Evolutionary conservation across 108 stramenopile species (phyloP).

Genomic region (Chaetoceros tenuissimus): DNA sequence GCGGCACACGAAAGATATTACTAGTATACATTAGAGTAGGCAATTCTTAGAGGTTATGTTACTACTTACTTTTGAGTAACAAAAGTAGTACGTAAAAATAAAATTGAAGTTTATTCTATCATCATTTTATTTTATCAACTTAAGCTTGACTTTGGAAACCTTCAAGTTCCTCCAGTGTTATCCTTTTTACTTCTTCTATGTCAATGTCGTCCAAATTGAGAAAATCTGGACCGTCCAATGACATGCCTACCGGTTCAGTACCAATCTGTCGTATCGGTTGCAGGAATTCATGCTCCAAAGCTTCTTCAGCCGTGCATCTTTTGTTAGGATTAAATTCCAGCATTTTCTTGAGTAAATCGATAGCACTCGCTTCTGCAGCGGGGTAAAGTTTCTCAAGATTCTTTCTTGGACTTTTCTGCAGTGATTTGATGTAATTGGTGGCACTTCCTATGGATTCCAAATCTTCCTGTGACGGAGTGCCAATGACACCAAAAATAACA

Average conservation of each 20-base stretch:
- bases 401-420: constrained; percentile 42
- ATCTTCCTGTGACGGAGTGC: constrained; percentile 84
- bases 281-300: constrained; percentile 88
- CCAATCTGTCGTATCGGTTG: constrained; percentile 57
- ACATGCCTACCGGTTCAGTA: constrained; percentile 37
- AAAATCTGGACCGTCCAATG: constrained; percentile 61
- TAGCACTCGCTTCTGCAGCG: constrained; percentile 67
- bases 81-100: too few relatives aligned
- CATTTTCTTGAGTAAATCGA: constrained; percentile 89
- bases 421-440: constrained; percentile 36
- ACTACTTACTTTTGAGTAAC: too few relatives aligned
- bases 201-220: constrained; percentile 58
- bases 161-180: constrained; percentile 67
- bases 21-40: too few relatives aligned
- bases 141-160: constrained; percentile 38
- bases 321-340: constrained; percentile 88
- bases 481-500: constrained; percentile 94
- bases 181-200: constrained; percentile 51
- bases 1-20: too few relatives aligned
- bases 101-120: too few relatives aligned
- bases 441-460: constrained; percentile 64
- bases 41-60: too few relatives aligned
- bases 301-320: constrained; percentile 87
- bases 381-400: constrained; percentile 57
- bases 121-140: not conserved